A percentile compares a stretch with the other conserved stretches of the same genome.
Evolutionary conservation across 2,329 filamentous ascomycete genomes (phyloP).

Genomic region (Scytalidium lignicola): DNA sequence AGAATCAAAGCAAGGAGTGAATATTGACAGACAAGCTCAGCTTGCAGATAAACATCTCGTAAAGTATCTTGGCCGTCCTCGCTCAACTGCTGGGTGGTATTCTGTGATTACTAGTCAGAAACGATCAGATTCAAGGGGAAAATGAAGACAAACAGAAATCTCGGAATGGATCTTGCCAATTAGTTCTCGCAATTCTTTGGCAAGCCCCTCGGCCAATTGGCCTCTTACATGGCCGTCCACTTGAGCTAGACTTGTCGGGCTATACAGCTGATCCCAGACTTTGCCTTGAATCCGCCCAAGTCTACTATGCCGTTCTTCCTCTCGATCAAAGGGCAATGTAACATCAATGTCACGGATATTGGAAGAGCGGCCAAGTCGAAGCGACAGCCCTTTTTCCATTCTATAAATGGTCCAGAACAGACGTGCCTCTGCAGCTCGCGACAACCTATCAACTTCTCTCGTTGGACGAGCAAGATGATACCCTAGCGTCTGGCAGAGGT

Average conservation of each 20-base stretch:
- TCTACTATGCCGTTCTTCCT: slow-evolving; percentile 14
- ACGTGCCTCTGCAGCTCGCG: slow-evolving; percentile 9
- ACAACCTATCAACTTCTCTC: slow-evolving; percentile 4
- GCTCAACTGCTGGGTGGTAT: not conserved
- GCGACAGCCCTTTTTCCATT: slow-evolving; percentile 32
- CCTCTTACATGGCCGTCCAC: slow-evolving; percentile 12
- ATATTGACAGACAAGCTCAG: slow-evolving; percentile 30
- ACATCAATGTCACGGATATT: slow-evolving; percentile 30
- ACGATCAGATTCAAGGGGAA: not conserved
- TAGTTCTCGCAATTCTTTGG: slow-evolving; percentile 16
- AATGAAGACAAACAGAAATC: slow-evolving; percentile 8
- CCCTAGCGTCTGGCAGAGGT: slow-evolving; percentile 29
- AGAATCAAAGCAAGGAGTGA: slow-evolving; percentile 31
- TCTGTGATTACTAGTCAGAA: slow-evolving; percentile 2
- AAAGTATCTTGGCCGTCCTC: slow-evolving; percentile 18
- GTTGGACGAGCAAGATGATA: slow-evolving; percentile 22
- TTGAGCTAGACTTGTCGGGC: slow-evolving; percentile 15
- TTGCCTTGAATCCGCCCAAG: slow-evolving; percentile 26
- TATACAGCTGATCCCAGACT: slow-evolving; percentile 31
- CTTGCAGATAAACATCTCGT: slow-evolving; percentile 27
- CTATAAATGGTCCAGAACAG: slow-evolving; percentile 33
- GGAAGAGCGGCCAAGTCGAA: slow-evolving; percentile 31
- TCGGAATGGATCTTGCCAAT: slow-evolving; percentile 12
- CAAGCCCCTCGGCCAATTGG: slow-evolving; percentile 13
- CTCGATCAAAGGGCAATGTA: slow-evolving; percentile 12